Evolutionary conservation across 148 eudicot species (phyloP).

Genomic region (Arbutus unedo): DNA sequence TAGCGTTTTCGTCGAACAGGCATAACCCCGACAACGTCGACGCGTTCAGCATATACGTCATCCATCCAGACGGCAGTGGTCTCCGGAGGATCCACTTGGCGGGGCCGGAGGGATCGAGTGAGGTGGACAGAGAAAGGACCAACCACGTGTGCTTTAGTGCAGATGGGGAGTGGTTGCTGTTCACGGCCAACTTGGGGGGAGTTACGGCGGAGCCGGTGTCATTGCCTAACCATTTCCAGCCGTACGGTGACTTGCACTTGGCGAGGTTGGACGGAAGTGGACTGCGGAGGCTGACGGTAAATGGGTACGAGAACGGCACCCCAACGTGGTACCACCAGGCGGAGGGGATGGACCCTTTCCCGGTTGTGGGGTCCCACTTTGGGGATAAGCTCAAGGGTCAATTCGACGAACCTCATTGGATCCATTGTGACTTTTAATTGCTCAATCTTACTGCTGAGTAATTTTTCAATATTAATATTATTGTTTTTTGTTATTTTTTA

Average conservation of each 20-base stretch:
- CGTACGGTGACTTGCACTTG: slow-evolving; percentile 67
- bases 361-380: slow-evolving; percentile 15
- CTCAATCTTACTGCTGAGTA: neutral
- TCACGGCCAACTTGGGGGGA: slow-evolving; percentile 63
- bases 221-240: slow-evolving; percentile 80
- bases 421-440: slow-evolving; percentile 32
- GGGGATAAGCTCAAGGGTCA: slow-evolving; percentile 51
- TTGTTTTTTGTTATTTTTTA: too few species aligned
- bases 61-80: slow-evolving; percentile 54
- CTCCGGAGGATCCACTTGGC: slow-evolving; percentile 45
- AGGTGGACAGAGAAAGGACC: slow-evolving; percentile 50
- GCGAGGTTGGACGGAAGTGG: slow-evolving; percentile 66
- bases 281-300: slow-evolving; percentile 61
- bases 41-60: slow-evolving; percentile 53
- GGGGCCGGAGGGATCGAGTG: slow-evolving; percentile 30
- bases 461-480: too few species aligned
- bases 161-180: slow-evolving; percentile 65
- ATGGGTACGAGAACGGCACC: slow-evolving; percentile 78
- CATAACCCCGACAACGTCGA: slow-evolving; percentile 51
- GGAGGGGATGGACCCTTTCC: slow-evolving; percentile 13
- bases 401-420: slow-evolving; percentile 74
- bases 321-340: slow-evolving; percentile 59
- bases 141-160: slow-evolving; percentile 80
- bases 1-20: slow-evolving; percentile 77
- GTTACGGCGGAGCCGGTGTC: slow-evolving; percentile 77